A percentile compares a stretch with the other conserved stretches of the same genome.
Conservation (phyloP, 106 monocot genomes). For the Acanthochlamys bracteata region DNA sequence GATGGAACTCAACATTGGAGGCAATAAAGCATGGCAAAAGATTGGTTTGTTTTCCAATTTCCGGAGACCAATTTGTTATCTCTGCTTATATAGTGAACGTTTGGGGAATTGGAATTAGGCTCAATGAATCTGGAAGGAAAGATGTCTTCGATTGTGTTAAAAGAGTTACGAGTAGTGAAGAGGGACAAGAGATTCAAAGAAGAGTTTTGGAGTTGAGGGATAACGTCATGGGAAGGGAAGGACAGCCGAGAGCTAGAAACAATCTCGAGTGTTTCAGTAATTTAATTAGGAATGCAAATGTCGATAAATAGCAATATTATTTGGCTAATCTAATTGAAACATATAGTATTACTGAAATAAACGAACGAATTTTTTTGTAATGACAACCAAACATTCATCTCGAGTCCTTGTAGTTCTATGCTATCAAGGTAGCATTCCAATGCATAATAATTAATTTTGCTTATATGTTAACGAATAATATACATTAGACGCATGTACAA, state of each 20-base stretch:
- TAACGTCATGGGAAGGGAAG: conserved; percentile 7
- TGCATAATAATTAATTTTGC: no score
- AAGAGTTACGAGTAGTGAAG: conserved; percentile 21
- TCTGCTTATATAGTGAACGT: conserved; percentile 29
- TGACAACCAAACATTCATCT: no score
- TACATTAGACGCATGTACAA: no score
- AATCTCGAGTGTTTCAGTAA: conserved; percentile 22
- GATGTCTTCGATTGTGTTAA: conserved; percentile 16
- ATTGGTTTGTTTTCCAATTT: conserved; percentile 40
- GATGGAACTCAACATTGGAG: conserved; percentile 72
- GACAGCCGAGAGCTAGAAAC: not conserved
- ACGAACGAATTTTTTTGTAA: no score
- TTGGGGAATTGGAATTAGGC: conserved; percentile 44
- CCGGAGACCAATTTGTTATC: conserved; percentile 51
- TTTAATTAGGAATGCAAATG: not conserved
- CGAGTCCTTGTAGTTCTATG: no score
- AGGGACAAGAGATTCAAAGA: conserved; percentile 15
- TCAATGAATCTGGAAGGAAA: not conserved
- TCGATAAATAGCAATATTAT: no score
- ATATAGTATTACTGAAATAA: no score
- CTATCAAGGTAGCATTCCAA: no score
- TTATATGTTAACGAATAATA: no score
- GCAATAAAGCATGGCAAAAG: conserved; percentile 30
- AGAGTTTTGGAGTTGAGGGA: conserved; percentile 14
- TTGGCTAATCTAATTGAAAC: no score